Percentiles rank a stretch among this genome's conserved stretches.
phyloP scores from a whole-genome alignment of 352 stramenopile genomes.

The Hyaloperonospora arabidopsidis region DNA sequence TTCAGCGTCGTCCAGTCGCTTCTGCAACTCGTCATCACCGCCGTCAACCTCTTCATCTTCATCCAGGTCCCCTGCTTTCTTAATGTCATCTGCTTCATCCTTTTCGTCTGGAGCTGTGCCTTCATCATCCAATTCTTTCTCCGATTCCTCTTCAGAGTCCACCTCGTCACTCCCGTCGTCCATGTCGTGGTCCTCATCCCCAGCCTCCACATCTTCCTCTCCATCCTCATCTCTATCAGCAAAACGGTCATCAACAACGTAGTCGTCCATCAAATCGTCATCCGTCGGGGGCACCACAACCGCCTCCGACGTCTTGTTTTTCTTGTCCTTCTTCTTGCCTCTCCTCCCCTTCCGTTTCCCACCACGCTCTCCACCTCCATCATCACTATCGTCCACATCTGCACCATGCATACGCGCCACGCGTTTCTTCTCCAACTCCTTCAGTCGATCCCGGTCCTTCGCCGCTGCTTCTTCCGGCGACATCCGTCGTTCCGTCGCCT shows the following conservation, averaged over 20 bases:
- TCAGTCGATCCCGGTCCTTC: slow-evolving; percentile 87
- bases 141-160: slow-evolving; percentile 36
- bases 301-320: slow-evolving; percentile 42
- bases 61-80: slow-evolving; percentile 42
- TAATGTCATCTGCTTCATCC: slow-evolving; percentile 34
- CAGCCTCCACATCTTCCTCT: slow-evolving; percentile 32
- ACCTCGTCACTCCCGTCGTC: slow-evolving; percentile 40
- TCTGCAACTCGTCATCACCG: slow-evolving; percentile 22
- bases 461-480: slow-evolving; percentile 91
- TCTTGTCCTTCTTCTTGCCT: slow-evolving; percentile 30
- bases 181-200: slow-evolving; percentile 42
- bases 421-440: slow-evolving; percentile 89
- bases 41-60: slow-evolving; percentile 55
- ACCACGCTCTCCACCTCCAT: slow-evolving; percentile 32
- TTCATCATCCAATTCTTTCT: slow-evolving; percentile 33
- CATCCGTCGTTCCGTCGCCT: slow-evolving; percentile 91
- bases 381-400: slow-evolving; percentile 58
- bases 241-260: slow-evolving; percentile 60
- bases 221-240: slow-evolving; percentile 49
- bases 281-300: slow-evolving; percentile 80
- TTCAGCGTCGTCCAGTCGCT: slow-evolving; percentile 38
- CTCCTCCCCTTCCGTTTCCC: background rate
- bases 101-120: slow-evolving; percentile 28
- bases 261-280: slow-evolving; percentile 87
- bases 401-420: slow-evolving; percentile 93